phyloP scores from a whole-genome alignment of 192 early-diverging fungal species.

The Powellomyces hirtus region DNA sequence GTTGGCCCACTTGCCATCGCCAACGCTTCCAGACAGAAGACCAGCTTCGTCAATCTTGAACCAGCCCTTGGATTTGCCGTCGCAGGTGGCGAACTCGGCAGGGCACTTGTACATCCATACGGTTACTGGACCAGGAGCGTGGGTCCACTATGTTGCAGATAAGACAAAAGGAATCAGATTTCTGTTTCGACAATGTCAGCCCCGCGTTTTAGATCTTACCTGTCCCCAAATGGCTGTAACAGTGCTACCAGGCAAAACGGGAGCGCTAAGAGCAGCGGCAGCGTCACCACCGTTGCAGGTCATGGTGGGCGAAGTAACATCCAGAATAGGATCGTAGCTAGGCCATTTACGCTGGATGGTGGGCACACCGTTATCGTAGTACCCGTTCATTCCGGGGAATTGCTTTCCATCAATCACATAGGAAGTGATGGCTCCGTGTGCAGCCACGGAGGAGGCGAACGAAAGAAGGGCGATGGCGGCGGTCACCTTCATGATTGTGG shows the following conservation, averaged over 20 bases:
- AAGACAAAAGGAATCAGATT: no score
- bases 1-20: neutral
- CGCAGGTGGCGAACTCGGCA: neutral
- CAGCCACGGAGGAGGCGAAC: neutral
- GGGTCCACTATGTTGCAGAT: neutral
- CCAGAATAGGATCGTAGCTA: neutral
- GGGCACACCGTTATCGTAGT: neutral
- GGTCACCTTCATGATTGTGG: neutral
- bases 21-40: neutral
- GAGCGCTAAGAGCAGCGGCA: neutral
- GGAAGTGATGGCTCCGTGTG: slow-evolving; percentile 5
- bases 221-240: neutral
- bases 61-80: neutral
- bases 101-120: slow-evolving; percentile 6
- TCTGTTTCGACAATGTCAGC: no score
- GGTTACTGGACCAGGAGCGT: neutral
- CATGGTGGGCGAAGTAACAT: neutral
- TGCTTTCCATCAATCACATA: slow-evolving; percentile 2
- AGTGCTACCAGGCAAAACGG: neutral
- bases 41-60: slow-evolving; percentile 6
- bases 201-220: no score
- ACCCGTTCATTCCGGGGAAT: neutral
- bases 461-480: neutral
- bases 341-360: slow-evolving; percentile 6
- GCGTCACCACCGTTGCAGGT: slow-evolving; percentile 4